Evolutionary conservation across 768 basidiomycete genomes (phyloP).

Genomic region (Psilocybe sp.): DNA sequence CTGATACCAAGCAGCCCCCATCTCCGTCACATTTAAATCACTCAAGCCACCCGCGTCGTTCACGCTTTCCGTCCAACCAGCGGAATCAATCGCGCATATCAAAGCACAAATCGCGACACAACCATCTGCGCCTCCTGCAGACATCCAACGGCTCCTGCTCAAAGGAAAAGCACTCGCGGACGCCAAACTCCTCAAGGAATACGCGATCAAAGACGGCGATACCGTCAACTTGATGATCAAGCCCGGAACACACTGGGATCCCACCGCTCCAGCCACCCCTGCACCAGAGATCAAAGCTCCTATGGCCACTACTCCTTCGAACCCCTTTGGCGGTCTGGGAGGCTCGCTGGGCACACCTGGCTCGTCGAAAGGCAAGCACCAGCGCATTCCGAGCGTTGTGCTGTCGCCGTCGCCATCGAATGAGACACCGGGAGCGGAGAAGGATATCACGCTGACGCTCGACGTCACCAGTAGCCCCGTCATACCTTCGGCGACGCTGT

Average conservation of each 20-base stretch:
- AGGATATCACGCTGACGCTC: constrained; percentile 68
- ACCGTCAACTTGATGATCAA: constrained; percentile 88
- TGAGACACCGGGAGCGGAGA: constrained; percentile 36
- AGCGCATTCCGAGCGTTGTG: constrained; percentile 74
- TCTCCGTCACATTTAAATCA: constrained; percentile 86
- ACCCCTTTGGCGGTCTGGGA: constrained; percentile 15
- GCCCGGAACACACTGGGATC: constrained; percentile 66
- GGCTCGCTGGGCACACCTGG: constrained; percentile 21
- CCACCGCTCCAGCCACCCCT: constrained; percentile 34
- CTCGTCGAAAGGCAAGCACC: constrained; percentile 39
- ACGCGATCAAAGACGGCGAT: constrained; percentile 76
- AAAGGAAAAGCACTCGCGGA: constrained; percentile 95
- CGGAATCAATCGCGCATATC: constrained; percentile 81
- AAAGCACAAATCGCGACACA: constrained; percentile 73
- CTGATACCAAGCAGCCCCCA: constrained; percentile 31
- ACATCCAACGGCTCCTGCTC: constrained; percentile 81
- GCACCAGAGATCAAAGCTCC: constrained; percentile 11
- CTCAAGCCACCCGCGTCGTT: constrained; percentile 81
- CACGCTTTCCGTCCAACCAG: constrained; percentile 67
- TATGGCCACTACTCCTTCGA: constrained; percentile 12
- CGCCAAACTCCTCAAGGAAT: constrained; percentile 87
- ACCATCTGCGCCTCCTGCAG: constrained; percentile 69
- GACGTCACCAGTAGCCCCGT: constrained; percentile 44
- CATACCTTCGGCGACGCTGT: constrained; percentile 41
- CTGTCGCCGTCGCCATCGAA: constrained; percentile 72